Conservation (phyloP, 805 yeast genomes). For the Cyberlindnera veronae region DNA sequence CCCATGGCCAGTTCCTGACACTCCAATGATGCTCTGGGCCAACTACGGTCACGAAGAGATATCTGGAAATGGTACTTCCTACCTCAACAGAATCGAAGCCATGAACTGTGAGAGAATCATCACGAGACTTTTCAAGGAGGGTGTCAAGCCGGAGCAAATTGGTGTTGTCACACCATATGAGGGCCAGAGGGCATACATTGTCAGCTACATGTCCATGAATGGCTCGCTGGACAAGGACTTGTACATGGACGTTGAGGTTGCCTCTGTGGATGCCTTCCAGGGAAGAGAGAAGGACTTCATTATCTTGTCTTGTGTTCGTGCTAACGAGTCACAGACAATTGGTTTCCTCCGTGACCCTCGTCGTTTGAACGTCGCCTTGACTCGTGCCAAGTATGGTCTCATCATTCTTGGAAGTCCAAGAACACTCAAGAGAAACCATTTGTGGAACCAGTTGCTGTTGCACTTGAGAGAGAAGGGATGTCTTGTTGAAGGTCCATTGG, state of each 20-base stretch:
- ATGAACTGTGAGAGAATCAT: constrained; percentile 81
- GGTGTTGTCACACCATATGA: constrained; percentile 95
- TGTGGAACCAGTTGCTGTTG: constrained; percentile 76
- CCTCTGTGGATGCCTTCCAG: constrained; percentile 94
- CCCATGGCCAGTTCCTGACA: constrained; percentile 87
- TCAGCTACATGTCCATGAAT: constrained; percentile 72
- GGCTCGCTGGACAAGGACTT: constrained; percentile 63
- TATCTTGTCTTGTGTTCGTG: constrained; percentile 76
- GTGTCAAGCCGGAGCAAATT: constrained; percentile 74
- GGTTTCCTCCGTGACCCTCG: constrained; percentile 85
- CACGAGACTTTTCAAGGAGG: constrained; percentile 69
- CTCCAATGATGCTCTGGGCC: constrained; percentile 97
- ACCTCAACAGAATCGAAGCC: constrained; percentile 83
- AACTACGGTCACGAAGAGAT: constrained; percentile 87
- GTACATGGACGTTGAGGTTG: constrained; percentile 76
- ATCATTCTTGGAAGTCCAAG: constrained; percentile 82
- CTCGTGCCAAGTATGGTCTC: constrained; percentile 83
- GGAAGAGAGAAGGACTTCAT: constrained; percentile 86
- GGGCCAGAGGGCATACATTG: constrained; percentile 83
- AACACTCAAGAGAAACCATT: constrained; percentile 60
- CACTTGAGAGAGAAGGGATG: constrained; percentile 85
- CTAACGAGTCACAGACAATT: constrained; percentile 68
- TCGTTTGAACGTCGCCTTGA: constrained; percentile 84
- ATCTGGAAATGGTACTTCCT: constrained; percentile 76
- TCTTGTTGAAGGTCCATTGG: constrained; percentile 85